phyloP scores from a whole-genome alignment of 768 basidiomycete species.

The Hygrophorus pudorinus region DNA sequence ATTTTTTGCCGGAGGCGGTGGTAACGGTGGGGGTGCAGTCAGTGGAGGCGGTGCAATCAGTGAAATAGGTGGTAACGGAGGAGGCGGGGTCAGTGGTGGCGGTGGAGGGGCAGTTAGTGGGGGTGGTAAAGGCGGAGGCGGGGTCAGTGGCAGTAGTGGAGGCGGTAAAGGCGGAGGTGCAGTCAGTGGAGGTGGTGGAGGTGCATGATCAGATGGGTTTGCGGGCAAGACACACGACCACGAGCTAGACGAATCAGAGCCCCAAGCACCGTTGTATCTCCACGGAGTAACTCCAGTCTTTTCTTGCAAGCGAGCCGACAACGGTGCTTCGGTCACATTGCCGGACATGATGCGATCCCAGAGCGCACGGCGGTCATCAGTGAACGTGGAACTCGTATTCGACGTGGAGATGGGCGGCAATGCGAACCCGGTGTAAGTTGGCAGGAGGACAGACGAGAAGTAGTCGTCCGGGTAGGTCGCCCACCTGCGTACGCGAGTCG shows the following conservation, averaged over 20 bases:
- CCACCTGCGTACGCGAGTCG: slow-evolving; percentile 33
- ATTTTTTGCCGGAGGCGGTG: too few relatives aligned
- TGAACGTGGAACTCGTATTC: slow-evolving; percentile 20
- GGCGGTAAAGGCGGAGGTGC: slow-evolving; percentile 11
- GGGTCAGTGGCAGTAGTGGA: slow-evolving; percentile 7
- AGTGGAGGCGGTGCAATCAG: slow-evolving; percentile 7
- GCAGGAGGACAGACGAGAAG: slow-evolving; percentile 49
- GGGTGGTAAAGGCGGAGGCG: too few relatives aligned
- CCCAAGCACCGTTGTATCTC: slow-evolving; percentile 23
- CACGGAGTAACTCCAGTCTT: too few relatives aligned
- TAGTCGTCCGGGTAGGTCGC: slow-evolving; percentile 49
- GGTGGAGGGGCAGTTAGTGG: too few relatives aligned
- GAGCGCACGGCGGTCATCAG: slow-evolving; percentile 25
- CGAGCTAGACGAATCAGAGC: slow-evolving; percentile 8
- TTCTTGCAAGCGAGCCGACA: too few relatives aligned
- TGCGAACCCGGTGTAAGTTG: slow-evolving; percentile 33
- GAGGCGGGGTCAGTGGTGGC: too few relatives aligned
- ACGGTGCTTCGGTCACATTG: too few relatives aligned
- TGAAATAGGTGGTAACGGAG: too few relatives aligned
- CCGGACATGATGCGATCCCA: too few relatives aligned
- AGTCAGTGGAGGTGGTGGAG: slow-evolving; percentile 6
- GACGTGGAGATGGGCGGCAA: slow-evolving; percentile 10
- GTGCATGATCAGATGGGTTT: slow-evolving; percentile 9
- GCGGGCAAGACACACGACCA: too few relatives aligned
- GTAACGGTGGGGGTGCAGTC: slow-evolving; percentile 10